Conservation (phyloP, 176 grass and related monocot species). For the Otatea glauca region DNA sequence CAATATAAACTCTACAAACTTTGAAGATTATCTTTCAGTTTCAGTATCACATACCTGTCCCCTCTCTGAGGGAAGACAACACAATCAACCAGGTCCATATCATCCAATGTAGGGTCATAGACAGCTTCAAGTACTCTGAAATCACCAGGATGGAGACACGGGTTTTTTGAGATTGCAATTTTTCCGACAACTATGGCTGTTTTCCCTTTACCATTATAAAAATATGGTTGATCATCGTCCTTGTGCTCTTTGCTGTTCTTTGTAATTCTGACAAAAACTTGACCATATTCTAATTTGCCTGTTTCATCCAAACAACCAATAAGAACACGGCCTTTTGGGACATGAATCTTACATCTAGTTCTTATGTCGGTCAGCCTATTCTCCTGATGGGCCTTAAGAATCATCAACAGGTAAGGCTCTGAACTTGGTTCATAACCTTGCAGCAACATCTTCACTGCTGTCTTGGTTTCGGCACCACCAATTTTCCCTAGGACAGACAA, state of each 20-base stretch:
- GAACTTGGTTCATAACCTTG: slow-evolving; percentile 79
- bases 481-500: slow-evolving; percentile 70
- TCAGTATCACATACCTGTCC: slow-evolving; percentile 64
- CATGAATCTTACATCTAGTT: slow-evolving; percentile 81
- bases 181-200: slow-evolving; percentile 70
- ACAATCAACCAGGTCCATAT: slow-evolving; percentile 77
- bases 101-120: slow-evolving; percentile 65
- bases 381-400: slow-evolving; percentile 75
- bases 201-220: slow-evolving; percentile 54
- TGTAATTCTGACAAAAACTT: slow-evolving; percentile 81
- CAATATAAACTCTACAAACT: slow-evolving; percentile 16
- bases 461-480: slow-evolving; percentile 63
- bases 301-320: slow-evolving; percentile 91
- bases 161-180: slow-evolving; percentile 84
- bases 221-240: slow-evolving; percentile 51
- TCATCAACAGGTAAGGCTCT: slow-evolving; percentile 84
- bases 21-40: slow-evolving; percentile 22
- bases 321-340: slow-evolving; percentile 89
- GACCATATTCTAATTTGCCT: slow-evolving; percentile 72
- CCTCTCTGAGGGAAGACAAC: slow-evolving; percentile 88
- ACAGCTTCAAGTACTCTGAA: slow-evolving; percentile 88
- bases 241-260: slow-evolving; percentile 72
- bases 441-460: slow-evolving; percentile 63
- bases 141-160: slow-evolving; percentile 96
- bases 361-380: slow-evolving; percentile 80